Conservation (phyloP, 2,329 filamentous ascomycete genomes). For the Xylaria arbuscula region DNA sequence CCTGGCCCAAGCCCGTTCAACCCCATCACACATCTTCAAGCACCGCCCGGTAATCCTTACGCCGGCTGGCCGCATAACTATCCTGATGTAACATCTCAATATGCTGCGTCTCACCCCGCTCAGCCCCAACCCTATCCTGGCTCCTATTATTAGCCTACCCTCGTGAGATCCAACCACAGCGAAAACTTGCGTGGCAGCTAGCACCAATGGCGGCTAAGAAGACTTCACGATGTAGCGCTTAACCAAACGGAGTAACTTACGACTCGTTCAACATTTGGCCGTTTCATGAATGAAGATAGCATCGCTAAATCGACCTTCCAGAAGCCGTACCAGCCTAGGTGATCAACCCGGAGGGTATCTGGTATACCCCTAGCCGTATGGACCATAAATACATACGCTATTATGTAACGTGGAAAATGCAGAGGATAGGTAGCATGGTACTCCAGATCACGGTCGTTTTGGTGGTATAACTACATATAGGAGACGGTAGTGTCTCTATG, state of each 20-base stretch:
- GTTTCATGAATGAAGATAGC: not conserved
- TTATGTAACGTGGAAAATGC: not conserved
- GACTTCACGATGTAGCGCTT: not conserved
- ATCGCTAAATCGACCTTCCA: not conserved
- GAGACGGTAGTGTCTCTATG: slow-evolving; percentile 28
- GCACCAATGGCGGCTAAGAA: not conserved
- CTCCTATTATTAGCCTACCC: slow-evolving; percentile 28
- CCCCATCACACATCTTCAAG: slow-evolving; percentile 39
- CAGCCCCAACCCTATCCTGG: slow-evolving; percentile 37
- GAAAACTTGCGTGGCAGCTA: not conserved
- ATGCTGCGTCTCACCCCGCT: slow-evolving; percentile 23
- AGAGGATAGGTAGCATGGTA: slow-evolving; percentile 2
- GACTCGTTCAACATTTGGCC: not conserved
- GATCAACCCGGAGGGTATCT: not conserved
- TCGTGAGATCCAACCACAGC: not conserved
- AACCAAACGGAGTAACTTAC: not conserved
- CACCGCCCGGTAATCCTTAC: slow-evolving; percentile 39
- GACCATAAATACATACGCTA: not conserved
- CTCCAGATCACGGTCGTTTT: slow-evolving; percentile 15
- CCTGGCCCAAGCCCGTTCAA: slow-evolving; percentile 45
- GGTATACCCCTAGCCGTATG: not conserved
- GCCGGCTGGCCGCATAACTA: slow-evolving; percentile 44
- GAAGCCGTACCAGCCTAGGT: not conserved
- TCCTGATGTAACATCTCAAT: slow-evolving; percentile 34
- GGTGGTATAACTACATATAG: slow-evolving; percentile 20